These are phyloP conservation scores for Chrysoporthe cubensis DNA, from an alignment of 2,329 filamentous ascomycete genomes.

Conservation along the genomic window DNA sequence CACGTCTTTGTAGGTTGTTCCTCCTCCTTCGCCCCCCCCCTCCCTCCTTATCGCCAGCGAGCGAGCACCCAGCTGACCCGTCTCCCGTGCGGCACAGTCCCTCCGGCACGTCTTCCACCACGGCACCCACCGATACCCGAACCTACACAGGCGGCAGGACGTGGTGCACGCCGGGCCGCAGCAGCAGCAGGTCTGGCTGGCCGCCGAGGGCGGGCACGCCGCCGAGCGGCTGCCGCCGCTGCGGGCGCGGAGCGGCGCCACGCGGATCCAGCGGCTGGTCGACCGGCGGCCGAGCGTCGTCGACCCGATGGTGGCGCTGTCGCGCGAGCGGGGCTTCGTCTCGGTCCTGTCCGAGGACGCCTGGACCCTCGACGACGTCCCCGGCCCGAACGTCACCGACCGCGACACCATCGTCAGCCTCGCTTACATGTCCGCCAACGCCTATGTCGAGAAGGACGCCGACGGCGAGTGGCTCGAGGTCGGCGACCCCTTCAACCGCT, in stretches of 20 bases:
- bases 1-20: conserved; percentile 55
- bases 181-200: conserved; percentile 62
- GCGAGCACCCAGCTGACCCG: background rate
- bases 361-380: conserved; percentile 81
- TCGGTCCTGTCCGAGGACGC: conserved; percentile 71
- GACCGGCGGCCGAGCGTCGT: conserved; percentile 79
- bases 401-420: conserved; percentile 82
- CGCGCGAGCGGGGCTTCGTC: conserved; percentile 69
- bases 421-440: conserved; percentile 86
- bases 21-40: background rate
- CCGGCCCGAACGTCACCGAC: conserved; percentile 81
- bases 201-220: conserved; percentile 60
- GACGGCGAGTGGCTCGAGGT: conserved; percentile 84
- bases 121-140: conserved; percentile 77
- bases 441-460: conserved; percentile 76
- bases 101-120: conserved; percentile 93
- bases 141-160: conserved; percentile 77
- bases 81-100: conserved; percentile 44
- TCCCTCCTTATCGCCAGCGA: conserved; percentile 1
- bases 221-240: conserved; percentile 58
- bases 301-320: conserved; percentile 75
- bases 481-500: conserved; percentile 79
- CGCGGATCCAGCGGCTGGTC: conserved; percentile 78
- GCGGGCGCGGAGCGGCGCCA: conserved; percentile 63
- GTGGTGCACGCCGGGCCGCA: conserved; percentile 54